A percentile compares a stretch with the other conserved stretches of the same genome.
Conservation (phyloP, 2,329 filamentous ascomycete species). For the Exophiala phaeomuriformis region DNA sequence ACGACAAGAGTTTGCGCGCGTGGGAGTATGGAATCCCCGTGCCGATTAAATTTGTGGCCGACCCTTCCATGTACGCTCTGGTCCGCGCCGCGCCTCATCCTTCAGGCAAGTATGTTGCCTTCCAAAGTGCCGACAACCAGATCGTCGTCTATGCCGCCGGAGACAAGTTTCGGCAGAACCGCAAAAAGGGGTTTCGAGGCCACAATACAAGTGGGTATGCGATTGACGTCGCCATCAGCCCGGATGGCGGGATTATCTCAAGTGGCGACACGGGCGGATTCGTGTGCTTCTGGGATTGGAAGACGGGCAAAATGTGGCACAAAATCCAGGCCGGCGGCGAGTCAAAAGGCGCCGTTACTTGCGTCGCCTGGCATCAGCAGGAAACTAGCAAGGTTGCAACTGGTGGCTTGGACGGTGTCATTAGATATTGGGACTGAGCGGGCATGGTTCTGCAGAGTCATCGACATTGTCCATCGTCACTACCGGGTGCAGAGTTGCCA, state of each 20-base stretch:
- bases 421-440: conserved; percentile 82
- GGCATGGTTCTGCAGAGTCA: not conserved
- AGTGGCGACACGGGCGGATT: conserved; percentile 82
- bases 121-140: conserved; percentile 91
- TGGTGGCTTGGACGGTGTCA: conserved; percentile 78
- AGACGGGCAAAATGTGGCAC: conserved; percentile 98
- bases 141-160: conserved; percentile 91
- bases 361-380: conserved; percentile 92
- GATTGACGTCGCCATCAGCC: conserved; percentile 79
- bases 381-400: conserved; percentile 91
- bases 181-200: conserved; percentile 92
- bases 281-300: conserved; percentile 98
- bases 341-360: conserved; percentile 57
- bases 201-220: conserved; percentile 95
- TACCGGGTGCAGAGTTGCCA: no score
- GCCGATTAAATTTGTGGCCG: conserved; percentile 95
- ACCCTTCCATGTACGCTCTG: conserved; percentile 96
- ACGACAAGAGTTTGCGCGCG: conserved; percentile 90
- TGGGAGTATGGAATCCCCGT: conserved; percentile 99
- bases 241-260: conserved; percentile 85
- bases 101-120: conserved; percentile 85
- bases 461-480: no score
- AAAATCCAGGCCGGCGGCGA: conserved; percentile 68
- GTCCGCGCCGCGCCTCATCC: conserved; percentile 79
- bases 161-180: conserved; percentile 93